Conservation (phyloP, 306 rosid species). For the Arachis hypogaea region DNA sequence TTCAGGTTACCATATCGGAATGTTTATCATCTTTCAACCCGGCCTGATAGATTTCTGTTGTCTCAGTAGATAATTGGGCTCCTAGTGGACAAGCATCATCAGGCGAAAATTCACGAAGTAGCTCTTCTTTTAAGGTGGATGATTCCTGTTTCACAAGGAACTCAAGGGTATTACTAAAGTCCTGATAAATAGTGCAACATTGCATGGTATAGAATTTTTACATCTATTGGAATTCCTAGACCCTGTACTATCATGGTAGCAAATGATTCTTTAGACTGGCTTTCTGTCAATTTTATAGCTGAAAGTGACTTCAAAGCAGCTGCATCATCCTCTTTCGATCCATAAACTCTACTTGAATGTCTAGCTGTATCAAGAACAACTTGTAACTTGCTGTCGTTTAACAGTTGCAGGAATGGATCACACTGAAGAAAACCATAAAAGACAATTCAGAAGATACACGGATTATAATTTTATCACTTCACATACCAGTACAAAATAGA, state of each 20-base stretch:
- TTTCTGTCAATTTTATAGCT: slow-evolving; percentile 56
- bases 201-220: slow-evolving; percentile 39
- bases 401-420: slow-evolving; percentile 78
- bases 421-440: slow-evolving; percentile 51
- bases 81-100: slow-evolving; percentile 88
- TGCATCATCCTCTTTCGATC: slow-evolving; percentile 75
- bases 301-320: slow-evolving; percentile 65
- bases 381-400: slow-evolving; percentile 70
- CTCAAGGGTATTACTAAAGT: slow-evolving; percentile 20
- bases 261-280: slow-evolving; percentile 69
- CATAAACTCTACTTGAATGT: slow-evolving; percentile 51
- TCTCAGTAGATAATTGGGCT: slow-evolving; percentile 54
- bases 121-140: slow-evolving; percentile 57
- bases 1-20: slow-evolving; percentile 50
- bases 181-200: slow-evolving; percentile 18
- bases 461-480: slow-evolving; percentile 8
- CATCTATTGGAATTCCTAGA: slow-evolving; percentile 57
- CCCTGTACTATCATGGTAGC: slow-evolving; percentile 71
- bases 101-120: slow-evolving; percentile 65
- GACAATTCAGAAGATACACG: not conserved
- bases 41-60: slow-evolving; percentile 49
- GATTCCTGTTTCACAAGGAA: slow-evolving; percentile 53
- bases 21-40: slow-evolving; percentile 48
- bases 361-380: slow-evolving; percentile 47
- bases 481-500: slow-evolving; percentile 16